phyloP scores from a whole-genome alignment of 1,284 basidiomycete species.

The Termitomyces sp. region DNA sequence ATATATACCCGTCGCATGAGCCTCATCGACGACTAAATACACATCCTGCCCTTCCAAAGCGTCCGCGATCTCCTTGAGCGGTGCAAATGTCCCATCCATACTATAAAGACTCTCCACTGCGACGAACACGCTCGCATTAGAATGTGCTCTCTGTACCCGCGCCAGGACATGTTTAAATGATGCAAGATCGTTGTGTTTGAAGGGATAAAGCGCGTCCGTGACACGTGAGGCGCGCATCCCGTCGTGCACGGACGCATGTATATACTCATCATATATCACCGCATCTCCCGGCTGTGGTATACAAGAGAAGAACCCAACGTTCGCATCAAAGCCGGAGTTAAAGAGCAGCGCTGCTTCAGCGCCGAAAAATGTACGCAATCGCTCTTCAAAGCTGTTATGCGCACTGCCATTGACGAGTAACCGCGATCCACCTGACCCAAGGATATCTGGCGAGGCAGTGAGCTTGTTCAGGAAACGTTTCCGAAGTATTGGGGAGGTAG shows the following conservation, averaged over 20 bases:
- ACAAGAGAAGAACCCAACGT: slow-evolving; percentile 82
- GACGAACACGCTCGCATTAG: slow-evolving; percentile 57
- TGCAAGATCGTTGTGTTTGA: slow-evolving; percentile 71
- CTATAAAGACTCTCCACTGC: slow-evolving; percentile 88
- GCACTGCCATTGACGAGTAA: slow-evolving; percentile 77
- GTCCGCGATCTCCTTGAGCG: slow-evolving; percentile 62
- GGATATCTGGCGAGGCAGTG: slow-evolving; percentile 46
- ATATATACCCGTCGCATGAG: slow-evolving; percentile 80
- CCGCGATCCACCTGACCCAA: slow-evolving; percentile 90
- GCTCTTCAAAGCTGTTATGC: slow-evolving; percentile 66
- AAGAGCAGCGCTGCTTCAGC: slow-evolving; percentile 76
- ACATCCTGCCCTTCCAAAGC: slow-evolving; percentile 57
- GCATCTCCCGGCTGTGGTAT: slow-evolving; percentile 79
- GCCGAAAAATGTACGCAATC: slow-evolving; percentile 62
- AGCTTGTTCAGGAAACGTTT: slow-evolving; percentile 54
- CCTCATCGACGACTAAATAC: slow-evolving; percentile 83
- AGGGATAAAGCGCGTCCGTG: slow-evolving; percentile 38
- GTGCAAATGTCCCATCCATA: slow-evolving; percentile 93
- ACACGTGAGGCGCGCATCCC: slow-evolving; percentile 75
- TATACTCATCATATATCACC: slow-evolving; percentile 82
- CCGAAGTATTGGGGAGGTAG: slow-evolving; percentile 56
- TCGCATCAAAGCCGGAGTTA: slow-evolving; percentile 95
- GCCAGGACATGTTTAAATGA: slow-evolving; percentile 43
- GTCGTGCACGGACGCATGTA: slow-evolving; percentile 92
- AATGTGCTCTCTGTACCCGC: slow-evolving; percentile 31